phyloP scores from a whole-genome alignment of 164 flowering plant genomes.

The Annona cherimola region DNA sequence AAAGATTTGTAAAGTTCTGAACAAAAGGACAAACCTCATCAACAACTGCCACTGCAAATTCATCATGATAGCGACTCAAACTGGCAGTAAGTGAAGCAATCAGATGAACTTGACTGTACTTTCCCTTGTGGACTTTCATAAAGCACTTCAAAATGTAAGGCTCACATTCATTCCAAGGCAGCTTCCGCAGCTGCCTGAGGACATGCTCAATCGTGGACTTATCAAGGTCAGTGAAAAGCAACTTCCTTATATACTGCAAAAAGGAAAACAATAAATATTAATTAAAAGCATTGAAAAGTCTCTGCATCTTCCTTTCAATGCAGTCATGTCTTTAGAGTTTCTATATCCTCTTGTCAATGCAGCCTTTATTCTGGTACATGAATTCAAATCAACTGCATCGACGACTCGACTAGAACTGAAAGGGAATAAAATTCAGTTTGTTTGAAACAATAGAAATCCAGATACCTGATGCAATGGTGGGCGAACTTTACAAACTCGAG shows the following conservation, averaged over 20 bases:
- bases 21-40: slow-evolving; percentile 67
- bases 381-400: not conserved
- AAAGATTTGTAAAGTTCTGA: not conserved
- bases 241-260: slow-evolving; percentile 84
- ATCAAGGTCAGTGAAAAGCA: slow-evolving; percentile 89
- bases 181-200: slow-evolving; percentile 89
- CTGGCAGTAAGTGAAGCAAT: slow-evolving; percentile 96
- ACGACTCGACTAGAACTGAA: not conserved
- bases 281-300: not conserved
- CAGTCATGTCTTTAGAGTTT: not conserved
- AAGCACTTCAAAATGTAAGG: slow-evolving; percentile 81
- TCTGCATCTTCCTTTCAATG: not conserved
- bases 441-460: not conserved
- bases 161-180: slow-evolving; percentile 96
- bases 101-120: slow-evolving; percentile 92
- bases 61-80: slow-evolving; percentile 95
- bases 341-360: not conserved
- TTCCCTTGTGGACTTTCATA: slow-evolving; percentile 93
- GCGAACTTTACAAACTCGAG: slow-evolving; percentile 83
- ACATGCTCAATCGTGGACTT: slow-evolving; percentile 92
- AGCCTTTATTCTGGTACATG: not conserved
- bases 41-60: slow-evolving; percentile 91
- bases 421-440: not conserved
- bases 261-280: slow-evolving; percentile 2
- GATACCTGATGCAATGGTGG: slow-evolving; percentile 96